Evolutionary conservation across 2,329 filamentous ascomycete genomes (phyloP).

Genomic region (Thermoascus crustaceus): DNA sequence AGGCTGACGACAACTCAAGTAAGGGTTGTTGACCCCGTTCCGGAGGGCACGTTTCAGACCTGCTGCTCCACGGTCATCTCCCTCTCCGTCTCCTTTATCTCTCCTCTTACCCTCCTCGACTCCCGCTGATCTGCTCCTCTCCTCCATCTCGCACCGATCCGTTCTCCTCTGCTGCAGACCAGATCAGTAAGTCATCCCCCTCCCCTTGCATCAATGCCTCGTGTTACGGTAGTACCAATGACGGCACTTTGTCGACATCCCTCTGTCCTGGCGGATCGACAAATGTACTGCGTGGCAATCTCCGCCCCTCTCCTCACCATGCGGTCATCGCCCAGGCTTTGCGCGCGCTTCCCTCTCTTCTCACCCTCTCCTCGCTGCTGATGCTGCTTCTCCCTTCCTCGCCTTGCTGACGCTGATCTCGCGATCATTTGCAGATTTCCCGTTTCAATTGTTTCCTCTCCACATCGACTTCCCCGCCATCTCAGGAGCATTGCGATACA

Average conservation of each 20-base stretch:
- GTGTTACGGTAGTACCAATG: slow-evolving; percentile 14
- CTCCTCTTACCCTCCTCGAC: slow-evolving; percentile 8
- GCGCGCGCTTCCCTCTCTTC: slow-evolving; percentile 9
- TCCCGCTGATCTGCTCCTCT: slow-evolving; percentile 10
- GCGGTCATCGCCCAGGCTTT: neutral
- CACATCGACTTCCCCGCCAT: slow-evolving; percentile 19
- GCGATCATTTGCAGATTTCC: slow-evolving; percentile 2
- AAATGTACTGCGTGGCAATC: slow-evolving; percentile 16
- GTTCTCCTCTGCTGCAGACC: slow-evolving; percentile 9
- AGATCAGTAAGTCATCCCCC: slow-evolving; percentile 2
- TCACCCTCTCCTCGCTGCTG: slow-evolving; percentile 9
- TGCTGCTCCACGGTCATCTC: neutral
- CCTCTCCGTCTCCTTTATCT: slow-evolving; percentile 6
- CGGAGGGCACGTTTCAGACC: neutral
- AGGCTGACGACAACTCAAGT: neutral
- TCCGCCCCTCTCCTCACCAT: slow-evolving; percentile 6
- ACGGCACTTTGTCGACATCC: slow-evolving; percentile 23
- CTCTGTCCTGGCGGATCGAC: slow-evolving; percentile 18
- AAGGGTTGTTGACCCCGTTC: neutral
- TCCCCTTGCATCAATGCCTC: neutral
- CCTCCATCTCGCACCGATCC: neutral
- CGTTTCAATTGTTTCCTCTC: slow-evolving; percentile 12
- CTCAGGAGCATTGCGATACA: slow-evolving; percentile 21
- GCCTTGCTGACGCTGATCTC: neutral
- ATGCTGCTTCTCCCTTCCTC: neutral